Base-by-base conservation (phyloP, 1,284 basidiomycete genomes). In the Fomes fomentarius region DNA sequence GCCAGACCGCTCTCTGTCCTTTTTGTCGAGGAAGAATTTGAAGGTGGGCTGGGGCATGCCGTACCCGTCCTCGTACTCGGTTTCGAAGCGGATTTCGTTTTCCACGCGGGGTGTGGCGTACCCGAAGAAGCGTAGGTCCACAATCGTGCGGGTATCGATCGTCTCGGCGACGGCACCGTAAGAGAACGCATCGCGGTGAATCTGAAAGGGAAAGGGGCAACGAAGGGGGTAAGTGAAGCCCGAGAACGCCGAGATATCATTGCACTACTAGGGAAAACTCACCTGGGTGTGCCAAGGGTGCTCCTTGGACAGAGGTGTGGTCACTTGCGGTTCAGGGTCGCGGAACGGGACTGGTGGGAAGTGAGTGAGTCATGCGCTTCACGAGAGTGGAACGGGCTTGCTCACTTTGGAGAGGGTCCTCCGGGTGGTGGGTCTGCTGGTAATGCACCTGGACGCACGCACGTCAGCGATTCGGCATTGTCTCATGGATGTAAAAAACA, bases 11-110 rank as follows among this genome's bases (percentile, higher is more conserved):
- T 39, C 26, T 43, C 24, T 54, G 33, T 58, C 49, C n/a, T 62
- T 39, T 1, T 52, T 39, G 31, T 41, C 57, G 41, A 62, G 55
- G 19, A 50, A 17, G 56, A 60, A 66, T 15, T 62, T 35, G 53
- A 71, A 68, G 14, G 72, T 74, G 14, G 71, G 65, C 57, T 74
- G 72, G 26, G 72, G 72, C 71, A 74, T 71, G n/a, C 65, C 69
- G 52, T 69, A 73, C 5, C 54, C 56, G 47, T 74, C 72, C 11
- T 58, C 58, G 43, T 60, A 28, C 31, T 51, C 47, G 10, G 53
- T 44, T 45, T 63, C 54, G 57, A 71, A 72, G 10, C 50, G 35
- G 25, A 73, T 31, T 25, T 53, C 50, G 52, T 73, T 71, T 11
- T 47, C 26, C 39, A 54, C 47, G 12, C 56, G 58, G 33, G 62